Conservation (phyloP, 441 rosid genomes). For the Gossypium schwendimanii region DNA sequence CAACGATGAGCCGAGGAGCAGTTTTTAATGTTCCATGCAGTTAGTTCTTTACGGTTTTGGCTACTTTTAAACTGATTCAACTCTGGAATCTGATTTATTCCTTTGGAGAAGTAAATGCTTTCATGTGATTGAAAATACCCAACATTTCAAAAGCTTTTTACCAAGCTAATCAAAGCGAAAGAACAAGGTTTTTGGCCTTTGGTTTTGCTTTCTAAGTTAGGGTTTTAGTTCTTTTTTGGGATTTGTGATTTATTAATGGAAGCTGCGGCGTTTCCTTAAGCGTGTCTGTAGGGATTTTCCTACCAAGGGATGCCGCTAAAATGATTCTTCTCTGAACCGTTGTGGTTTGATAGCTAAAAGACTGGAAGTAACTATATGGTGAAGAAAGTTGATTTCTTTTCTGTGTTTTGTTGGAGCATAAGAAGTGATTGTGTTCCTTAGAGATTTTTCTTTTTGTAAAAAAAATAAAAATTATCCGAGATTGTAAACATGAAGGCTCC, state of each 20-base stretch:
- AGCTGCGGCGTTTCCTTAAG: not conserved
- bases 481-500: constrained; percentile 70
- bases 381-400: constrained; percentile 23
- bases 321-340: not conserved
- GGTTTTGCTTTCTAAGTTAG: constrained; percentile 10
- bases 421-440: constrained; percentile 32
- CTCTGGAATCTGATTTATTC: not conserved
- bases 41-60: not conserved
- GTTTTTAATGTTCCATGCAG: not conserved
- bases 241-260: constrained; percentile 18
- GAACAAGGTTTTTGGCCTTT: constrained; percentile 4
- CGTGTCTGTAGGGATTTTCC: not conserved
- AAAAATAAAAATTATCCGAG: constrained; percentile 3
- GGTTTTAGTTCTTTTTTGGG: constrained; percentile 21
- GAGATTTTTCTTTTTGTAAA: not conserved
- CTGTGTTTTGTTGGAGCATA: constrained; percentile 10
- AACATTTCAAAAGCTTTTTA: not conserved
- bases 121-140: not conserved
- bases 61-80: constrained; percentile 7
- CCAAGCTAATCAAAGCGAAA: constrained; percentile 12
- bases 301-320: constrained; percentile 1
- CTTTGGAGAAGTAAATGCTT: constrained; percentile 1
- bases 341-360: constrained; percentile 10
- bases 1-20: not conserved
- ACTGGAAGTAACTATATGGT: constrained; percentile 24